A percentile compares a stretch with the other conserved stretches of the same genome.
Conservation (phyloP, 495 filamentous ascomycete species). For the Trichoderma reesei region DNA sequence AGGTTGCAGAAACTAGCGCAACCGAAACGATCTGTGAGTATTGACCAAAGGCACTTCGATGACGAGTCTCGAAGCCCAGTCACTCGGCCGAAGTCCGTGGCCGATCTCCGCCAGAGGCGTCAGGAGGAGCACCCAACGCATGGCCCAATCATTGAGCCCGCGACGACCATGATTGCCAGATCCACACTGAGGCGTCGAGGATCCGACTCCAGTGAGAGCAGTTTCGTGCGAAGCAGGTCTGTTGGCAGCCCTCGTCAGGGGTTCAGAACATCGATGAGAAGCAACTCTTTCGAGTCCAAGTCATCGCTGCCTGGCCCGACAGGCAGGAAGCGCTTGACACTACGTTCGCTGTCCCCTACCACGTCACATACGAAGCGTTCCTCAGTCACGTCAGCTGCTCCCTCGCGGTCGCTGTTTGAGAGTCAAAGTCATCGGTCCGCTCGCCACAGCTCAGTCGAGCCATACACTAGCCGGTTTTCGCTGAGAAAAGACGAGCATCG, state of each 20-base stretch:
- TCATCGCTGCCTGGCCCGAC: neutral
- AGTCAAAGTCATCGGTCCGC: neutral
- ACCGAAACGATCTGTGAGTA: neutral
- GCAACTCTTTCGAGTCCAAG: neutral
- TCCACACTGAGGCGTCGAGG: slow-evolving; percentile 26
- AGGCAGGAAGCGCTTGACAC: neutral
- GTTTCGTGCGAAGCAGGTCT: slow-evolving; percentile 33
- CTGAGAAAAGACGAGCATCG: neutral
- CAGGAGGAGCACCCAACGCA: neutral
- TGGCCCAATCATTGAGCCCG: neutral
- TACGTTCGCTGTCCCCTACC: neutral
- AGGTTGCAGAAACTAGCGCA: neutral
- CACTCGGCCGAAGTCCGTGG: neutral
- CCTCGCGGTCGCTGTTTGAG: neutral
- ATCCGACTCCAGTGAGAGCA: slow-evolving; percentile 40
- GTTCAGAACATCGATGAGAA: neutral
- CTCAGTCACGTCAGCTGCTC: neutral
- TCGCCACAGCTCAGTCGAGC: neutral
- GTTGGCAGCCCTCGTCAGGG: neutral
- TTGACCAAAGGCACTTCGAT: neutral
- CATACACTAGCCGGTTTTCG: neutral
- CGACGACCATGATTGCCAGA: neutral
- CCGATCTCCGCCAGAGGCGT: neutral
- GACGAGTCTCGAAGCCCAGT: neutral
- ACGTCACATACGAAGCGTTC: neutral